Evolutionary conservation across 2,329 filamentous ascomycete genomes (phyloP).

Genomic region (Paraconiothyrium brasiliense): DNA sequence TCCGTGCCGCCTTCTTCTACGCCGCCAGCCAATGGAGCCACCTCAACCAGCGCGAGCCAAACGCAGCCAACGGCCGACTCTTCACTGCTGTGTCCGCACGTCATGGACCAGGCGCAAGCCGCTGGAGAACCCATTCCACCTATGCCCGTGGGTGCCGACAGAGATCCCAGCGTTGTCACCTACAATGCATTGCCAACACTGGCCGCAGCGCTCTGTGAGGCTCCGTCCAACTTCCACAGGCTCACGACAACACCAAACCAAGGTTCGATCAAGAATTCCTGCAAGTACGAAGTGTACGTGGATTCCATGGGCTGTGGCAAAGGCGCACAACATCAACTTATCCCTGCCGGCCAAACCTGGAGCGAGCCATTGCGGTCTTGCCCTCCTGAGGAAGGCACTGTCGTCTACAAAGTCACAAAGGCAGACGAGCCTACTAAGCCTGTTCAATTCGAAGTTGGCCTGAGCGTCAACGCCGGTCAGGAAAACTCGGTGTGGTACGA

Average conservation of each 20-base stretch:
- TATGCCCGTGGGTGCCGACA: conserved; percentile 8
- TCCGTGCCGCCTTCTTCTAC: background rate
- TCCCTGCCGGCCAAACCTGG: conserved; percentile 17
- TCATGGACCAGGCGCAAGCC: background rate
- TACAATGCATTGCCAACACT: conserved; percentile 13
- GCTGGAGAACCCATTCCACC: background rate
- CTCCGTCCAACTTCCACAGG: conserved; percentile 17
- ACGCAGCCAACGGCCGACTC: conserved; percentile 1
- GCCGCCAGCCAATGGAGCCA: conserved; percentile 1
- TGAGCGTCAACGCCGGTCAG: background rate
- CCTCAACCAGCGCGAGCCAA: background rate
- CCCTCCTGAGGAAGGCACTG: conserved; percentile 2
- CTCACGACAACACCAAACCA: conserved; percentile 16
- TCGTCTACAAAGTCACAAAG: conserved; percentile 15
- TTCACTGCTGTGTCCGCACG: conserved; percentile 8
- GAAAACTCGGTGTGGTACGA: conserved; percentile 13
- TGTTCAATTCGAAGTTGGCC: conserved; percentile 14
- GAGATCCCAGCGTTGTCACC: background rate
- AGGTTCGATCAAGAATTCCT: conserved; percentile 30
- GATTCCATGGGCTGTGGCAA: conserved; percentile 22
- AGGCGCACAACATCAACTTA: conserved; percentile 1
- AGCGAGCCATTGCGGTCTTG: conserved; percentile 17
- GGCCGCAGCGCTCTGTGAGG: background rate
- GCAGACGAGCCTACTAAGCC: background rate
- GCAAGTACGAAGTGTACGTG: conserved; percentile 29